phyloP scores from a whole-genome alignment of 352 stramenopile genomes.

The Aphanomyces astaci region DNA sequence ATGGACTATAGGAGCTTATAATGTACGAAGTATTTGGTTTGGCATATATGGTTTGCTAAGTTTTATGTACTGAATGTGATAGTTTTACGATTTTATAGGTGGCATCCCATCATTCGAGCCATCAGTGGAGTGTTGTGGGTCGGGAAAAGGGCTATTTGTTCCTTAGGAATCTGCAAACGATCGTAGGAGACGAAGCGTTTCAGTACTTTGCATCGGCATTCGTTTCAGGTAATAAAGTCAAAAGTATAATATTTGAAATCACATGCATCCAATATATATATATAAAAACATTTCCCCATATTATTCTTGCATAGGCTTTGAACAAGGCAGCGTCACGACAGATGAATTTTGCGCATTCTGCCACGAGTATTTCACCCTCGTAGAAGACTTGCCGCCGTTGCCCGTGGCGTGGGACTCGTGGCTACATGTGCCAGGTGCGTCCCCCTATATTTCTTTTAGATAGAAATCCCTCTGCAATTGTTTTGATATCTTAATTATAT shows the following conservation, averaged over 20 bases:
- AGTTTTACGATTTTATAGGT: too few relatives aligned
- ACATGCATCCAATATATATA: too few relatives aligned
- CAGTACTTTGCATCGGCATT: slow-evolving; percentile 12
- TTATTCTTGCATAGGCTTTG: slow-evolving; percentile 1
- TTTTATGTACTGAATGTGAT: too few relatives aligned
- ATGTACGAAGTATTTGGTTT: too few relatives aligned
- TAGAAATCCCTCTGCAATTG: background rate
- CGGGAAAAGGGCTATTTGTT: slow-evolving; percentile 15
- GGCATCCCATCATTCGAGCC: slow-evolving; percentile 1
- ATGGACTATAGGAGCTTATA: too few relatives aligned
- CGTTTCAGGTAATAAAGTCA: slow-evolving; percentile 17
- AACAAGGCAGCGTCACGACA: slow-evolving; percentile 5
- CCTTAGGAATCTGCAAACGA: slow-evolving; percentile 1
- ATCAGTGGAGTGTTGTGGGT: background rate
- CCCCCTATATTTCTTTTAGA: background rate
- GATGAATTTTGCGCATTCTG: slow-evolving; percentile 4
- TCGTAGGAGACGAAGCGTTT: slow-evolving; percentile 7
- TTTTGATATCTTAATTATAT: too few relatives aligned
- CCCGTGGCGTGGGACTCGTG: slow-evolving; percentile 1
- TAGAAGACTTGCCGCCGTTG: slow-evolving; percentile 7
- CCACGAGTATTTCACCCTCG: slow-evolving; percentile 14
- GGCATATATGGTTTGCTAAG: too few relatives aligned
- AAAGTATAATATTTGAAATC: too few relatives aligned
- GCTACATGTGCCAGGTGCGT: background rate
- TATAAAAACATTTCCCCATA: too few relatives aligned